Evolutionary conservation across 305 asterid genomes (phyloP), one percentile per base, ranked within the genome.

Genomic region (Fraxinus sp.): DNA sequence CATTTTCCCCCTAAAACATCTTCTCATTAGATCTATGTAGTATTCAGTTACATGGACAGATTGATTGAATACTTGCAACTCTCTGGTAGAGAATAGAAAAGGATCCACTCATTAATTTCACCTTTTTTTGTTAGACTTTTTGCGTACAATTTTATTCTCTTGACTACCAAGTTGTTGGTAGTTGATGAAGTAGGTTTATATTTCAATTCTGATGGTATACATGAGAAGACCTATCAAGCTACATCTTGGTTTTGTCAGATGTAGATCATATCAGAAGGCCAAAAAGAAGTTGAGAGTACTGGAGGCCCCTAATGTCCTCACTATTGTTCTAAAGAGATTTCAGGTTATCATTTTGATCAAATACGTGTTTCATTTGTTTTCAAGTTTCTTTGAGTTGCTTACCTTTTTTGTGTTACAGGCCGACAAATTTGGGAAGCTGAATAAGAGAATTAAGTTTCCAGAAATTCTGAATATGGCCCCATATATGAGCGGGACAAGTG

Each of bases 281-380:
- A 90, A 91, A 85, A 94, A 94, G 92, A 94, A 89, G 92, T 86
- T 93, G 87, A 90, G 87, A 83, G 93, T 94, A 43, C 83, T 86
- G 70, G 98, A 93, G 89, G 97, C 98, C 78, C 98, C 98, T 77
- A 94, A 94, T 80, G 83, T 94, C 86, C 94, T 94, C 77, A 93
- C 97, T 11, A 87, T 94, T 77, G 97, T 91, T 28, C 90, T 94
- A 49, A 93, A 94, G 86, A 91, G 97, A 89, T 94, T 92, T 89
- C 97, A 93, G 97, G 98, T 93, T 86, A 76, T 46, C 55, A 20
- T 49, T 62, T 43, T 2, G 2, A 30, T 52, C 33, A 52, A 73
- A 55, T 80, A 36, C 76, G 35, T 78, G 78, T 33, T 41, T 78
- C 43, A n/a, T 70, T 64, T 57, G 11, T 57, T 72, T 75, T 57